Base-by-base conservation (phyloP, 805 yeast genomes). In the Priceomyces fermenticarens region DNA sequence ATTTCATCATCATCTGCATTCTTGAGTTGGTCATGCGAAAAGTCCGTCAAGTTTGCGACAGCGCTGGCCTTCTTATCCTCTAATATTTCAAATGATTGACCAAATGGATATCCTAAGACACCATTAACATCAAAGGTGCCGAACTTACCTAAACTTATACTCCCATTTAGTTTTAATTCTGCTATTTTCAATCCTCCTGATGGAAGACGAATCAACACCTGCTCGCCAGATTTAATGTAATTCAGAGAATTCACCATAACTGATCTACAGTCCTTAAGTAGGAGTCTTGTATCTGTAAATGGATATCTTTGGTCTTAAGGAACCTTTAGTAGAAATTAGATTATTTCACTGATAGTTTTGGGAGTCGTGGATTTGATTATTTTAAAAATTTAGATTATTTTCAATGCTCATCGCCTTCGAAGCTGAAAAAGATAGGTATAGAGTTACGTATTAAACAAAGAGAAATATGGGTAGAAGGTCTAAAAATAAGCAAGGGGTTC, bases 401-500 rank as follows among this genome's bases (percentile, higher is more conserved):
- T 32, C 30, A 36, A 13, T 41, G 36, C 43, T 45, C 44, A 39
- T 42, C 46, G 42, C 44, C 35, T 20, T 26, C 31, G 28, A 27
- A 9, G n/a, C 26, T 17, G 17, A n/a, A 7, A 16, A 16, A 17
- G 20, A 20, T 31, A 31, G 17, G 27, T 25, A 28, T 30, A 23
- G 12, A 36, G 8, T n/a, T n/a, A n/a, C n/a, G 25, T 20, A 8
- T 8, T 20, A 20, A 8, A 20, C 26, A 16, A 33, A 14, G 35
- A 13, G 16, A 12, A 45, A 41, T 27, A 88, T 90, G 96, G 98
- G 98, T 63, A 85, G 96, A 78, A 83, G 87, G 72, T 87, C 88
- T 44, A 88, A 85, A 66, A 85, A 88, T 56, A 91, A 88, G 74
- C 98, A 91, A 70, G 93, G 88, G 35, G 86, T 78, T 44, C 98